phyloP scores from a whole-genome alignment of 768 basidiomycete species.

The Termitomyces sp. region DNA sequence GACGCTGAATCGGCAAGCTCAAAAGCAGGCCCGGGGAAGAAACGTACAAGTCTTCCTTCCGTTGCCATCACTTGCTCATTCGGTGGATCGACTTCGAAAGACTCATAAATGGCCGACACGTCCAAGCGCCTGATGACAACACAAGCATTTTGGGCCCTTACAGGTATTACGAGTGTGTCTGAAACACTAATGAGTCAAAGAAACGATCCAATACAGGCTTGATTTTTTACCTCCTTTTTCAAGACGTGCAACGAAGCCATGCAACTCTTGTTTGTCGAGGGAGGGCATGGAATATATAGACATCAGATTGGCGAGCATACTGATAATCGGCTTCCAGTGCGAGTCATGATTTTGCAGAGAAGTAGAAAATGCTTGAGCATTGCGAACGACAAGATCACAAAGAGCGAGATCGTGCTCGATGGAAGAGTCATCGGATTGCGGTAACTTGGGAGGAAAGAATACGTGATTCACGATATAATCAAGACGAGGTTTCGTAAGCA shows the following conservation, averaged over 20 bases:
- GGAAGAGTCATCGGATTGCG: conserved; percentile 26
- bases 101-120: conserved; percentile 31
- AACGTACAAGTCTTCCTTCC: conserved; percentile 37
- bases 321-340: conserved; percentile 24
- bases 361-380: conserved; percentile 14
- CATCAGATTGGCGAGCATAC: conserved; percentile 23
- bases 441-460: conserved; percentile 36
- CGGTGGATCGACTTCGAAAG: conserved; percentile 39
- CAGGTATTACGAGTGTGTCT: conserved; percentile 33
- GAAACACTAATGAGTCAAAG: not conserved
- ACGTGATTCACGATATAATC: conserved; percentile 35
- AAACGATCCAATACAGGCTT: not conserved
- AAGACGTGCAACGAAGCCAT: conserved; percentile 16
- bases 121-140: conserved; percentile 29
- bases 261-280: conserved; percentile 5
- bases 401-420: conserved; percentile 21
- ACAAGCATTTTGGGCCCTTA: conserved; percentile 44
- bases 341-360: conserved; percentile 5
- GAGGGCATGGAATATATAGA: conserved; percentile 1
- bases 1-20: conserved; percentile 23
- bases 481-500: conserved; percentile 1
- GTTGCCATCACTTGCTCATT: conserved; percentile 27
- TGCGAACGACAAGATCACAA: conserved; percentile 12
- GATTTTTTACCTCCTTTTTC: conserved; percentile 13
- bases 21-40: conserved; percentile 41